Conservation (phyloP, 306 rosid genomes). For the Ochetophila trinervis region DNA sequence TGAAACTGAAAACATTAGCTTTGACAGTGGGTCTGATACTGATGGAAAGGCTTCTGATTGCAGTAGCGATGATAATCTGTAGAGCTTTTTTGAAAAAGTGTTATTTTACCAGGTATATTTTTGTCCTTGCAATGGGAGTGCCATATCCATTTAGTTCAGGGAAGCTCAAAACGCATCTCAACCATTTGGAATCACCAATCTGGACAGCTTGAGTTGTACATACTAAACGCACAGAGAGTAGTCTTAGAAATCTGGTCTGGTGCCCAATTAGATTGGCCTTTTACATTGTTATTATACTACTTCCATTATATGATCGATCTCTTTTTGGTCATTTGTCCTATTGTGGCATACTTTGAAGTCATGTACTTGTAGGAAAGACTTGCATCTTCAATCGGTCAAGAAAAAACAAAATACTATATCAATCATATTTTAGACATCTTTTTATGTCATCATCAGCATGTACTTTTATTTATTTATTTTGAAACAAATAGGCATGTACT, state of each 20-base stretch:
- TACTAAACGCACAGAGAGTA: neutral
- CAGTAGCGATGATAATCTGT: slow-evolving; percentile 3
- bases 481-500: no score
- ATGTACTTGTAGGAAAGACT: no score
- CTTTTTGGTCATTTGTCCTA: neutral
- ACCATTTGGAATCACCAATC: neutral
- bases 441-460: no score
- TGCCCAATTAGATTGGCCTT: neutral
- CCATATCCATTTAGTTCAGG: neutral
- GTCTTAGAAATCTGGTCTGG: neutral
- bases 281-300: neutral
- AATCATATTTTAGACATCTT: no score
- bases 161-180: neutral
- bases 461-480: no score
- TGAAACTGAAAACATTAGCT: slow-evolving; percentile 40
- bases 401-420: no score
- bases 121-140: neutral
- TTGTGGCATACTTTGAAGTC: no score
- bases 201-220: slow-evolving; percentile 1
- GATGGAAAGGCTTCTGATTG: slow-evolving; percentile 38
- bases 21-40: slow-evolving; percentile 52
- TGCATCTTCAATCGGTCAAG: no score
- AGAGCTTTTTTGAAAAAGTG: neutral
- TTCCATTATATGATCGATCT: neutral
- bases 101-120: no score